phyloP scores from a whole-genome alignment of 2,329 filamentous ascomycete species.

The Diaporthe velutina region DNA sequence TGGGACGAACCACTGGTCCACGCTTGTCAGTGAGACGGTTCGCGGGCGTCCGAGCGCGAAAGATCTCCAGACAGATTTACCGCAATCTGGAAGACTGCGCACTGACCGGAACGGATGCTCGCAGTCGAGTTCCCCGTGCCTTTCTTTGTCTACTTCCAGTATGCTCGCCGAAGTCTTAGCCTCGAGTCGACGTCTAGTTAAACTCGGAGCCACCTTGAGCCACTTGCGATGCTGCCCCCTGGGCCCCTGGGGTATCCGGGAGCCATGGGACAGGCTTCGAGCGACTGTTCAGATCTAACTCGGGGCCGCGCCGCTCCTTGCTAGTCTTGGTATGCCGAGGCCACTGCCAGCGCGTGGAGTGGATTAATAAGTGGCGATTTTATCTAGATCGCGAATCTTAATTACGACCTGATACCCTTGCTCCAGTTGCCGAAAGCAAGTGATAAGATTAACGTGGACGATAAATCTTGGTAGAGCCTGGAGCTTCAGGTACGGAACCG shows the following conservation, averaged over 20 bases:
- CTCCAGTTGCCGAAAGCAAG: not conserved
- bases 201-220: not conserved
- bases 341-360: not conserved
- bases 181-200: not conserved
- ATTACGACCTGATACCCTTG: not conserved
- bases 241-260: not conserved
- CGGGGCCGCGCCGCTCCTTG: not conserved
- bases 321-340: not conserved
- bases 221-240: not conserved
- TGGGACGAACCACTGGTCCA: constrained; percentile 27
- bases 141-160: constrained; percentile 4
- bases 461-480: not conserved
- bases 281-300: not conserved
- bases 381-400: not conserved
- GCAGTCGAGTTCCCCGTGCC: constrained; percentile 1
- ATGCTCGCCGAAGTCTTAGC: constrained; percentile 3
- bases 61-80: constrained; percentile 16
- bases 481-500: not conserved
- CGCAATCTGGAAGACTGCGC: not conserved
- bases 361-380: not conserved
- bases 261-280: not conserved
- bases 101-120: constrained; percentile 15
- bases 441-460: not conserved
- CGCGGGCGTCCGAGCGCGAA: constrained; percentile 23
- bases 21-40: constrained; percentile 8